phyloP scores from a whole-genome alignment of 495 filamentous ascomycete genomes.

The Haplographium delicatum region DNA sequence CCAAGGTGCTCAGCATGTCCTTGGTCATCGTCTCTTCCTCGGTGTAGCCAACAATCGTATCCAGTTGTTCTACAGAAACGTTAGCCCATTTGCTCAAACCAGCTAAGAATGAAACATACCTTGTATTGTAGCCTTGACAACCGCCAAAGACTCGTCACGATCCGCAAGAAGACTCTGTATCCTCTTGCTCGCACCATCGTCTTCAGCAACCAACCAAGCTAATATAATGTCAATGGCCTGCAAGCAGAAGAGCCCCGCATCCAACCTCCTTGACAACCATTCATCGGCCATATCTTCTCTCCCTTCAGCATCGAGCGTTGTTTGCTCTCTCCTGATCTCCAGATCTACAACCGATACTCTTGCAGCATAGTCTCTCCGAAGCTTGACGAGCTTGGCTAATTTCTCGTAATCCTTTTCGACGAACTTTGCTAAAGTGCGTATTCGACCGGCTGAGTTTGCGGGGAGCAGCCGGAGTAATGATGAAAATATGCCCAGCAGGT shows the following conservation, averaged over 20 bases:
- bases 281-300: conserved; percentile 65
- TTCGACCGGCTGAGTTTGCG: conserved; percentile 69
- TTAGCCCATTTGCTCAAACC: conserved; percentile 22
- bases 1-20: conserved; percentile 63
- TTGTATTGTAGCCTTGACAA: conserved; percentile 63
- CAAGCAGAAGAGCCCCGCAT: conserved; percentile 80
- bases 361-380: conserved; percentile 66
- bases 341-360: conserved; percentile 61
- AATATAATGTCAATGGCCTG: conserved; percentile 85
- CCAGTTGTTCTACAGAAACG: conserved; percentile 32
- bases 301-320: conserved; percentile 40
- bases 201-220: conserved; percentile 91
- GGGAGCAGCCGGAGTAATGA: conserved; percentile 77
- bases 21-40: conserved; percentile 53
- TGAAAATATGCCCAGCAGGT: conserved; percentile 84
- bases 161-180: conserved; percentile 61
- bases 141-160: conserved; percentile 56
- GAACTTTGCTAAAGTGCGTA: conserved; percentile 88
- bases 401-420: conserved; percentile 93
- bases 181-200: conserved; percentile 67
- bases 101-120: conserved; percentile 37
- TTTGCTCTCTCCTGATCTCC: conserved; percentile 56
- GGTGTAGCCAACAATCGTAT: conserved; percentile 53
- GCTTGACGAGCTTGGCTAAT: conserved; percentile 58
- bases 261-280: conserved; percentile 78